These are phyloP conservation scores for Aspergillus eucalypticola DNA, from an alignment of 2,329 filamentous ascomycete genomes.

Conservation along the genomic window DNA sequence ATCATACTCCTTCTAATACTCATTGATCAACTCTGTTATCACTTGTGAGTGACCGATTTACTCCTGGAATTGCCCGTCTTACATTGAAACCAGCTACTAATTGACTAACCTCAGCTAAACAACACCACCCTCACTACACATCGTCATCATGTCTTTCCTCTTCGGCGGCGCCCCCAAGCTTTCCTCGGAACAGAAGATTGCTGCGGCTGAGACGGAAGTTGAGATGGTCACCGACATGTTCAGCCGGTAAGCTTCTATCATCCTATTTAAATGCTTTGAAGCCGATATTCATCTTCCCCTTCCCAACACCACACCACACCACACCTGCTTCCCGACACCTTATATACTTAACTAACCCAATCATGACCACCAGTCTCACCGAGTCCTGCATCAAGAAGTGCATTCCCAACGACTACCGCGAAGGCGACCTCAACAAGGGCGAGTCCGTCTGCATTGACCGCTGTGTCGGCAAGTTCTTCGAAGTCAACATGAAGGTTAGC, in stretches of 20 bases:
- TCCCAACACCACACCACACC: not conserved
- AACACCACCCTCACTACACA: constrained; percentile 1
- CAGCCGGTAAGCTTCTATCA: constrained; percentile 68
- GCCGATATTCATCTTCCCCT: not conserved
- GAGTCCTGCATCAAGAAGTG: constrained; percentile 93
- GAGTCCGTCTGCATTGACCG: constrained; percentile 97
- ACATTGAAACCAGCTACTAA: not conserved
- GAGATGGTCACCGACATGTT: constrained; percentile 98
- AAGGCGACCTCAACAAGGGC: constrained; percentile 97
- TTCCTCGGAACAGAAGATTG: constrained; percentile 95
- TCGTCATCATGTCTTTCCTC: constrained; percentile 67
- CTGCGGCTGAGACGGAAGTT: constrained; percentile 92
- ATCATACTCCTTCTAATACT: not conserved
- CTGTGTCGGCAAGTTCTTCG: constrained; percentile 97
- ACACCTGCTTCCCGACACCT: not conserved
- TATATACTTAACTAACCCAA: not conserved
- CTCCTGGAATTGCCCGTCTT: not conserved
- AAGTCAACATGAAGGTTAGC: constrained; percentile 95
- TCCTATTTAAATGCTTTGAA: no score
- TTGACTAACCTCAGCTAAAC: not conserved
- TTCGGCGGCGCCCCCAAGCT: constrained; percentile 76
- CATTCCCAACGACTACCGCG: constrained; percentile 87
- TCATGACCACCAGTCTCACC: constrained; percentile 62
- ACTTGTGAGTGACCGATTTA: not conserved
- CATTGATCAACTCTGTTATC: not conserved